A percentile compares a stretch with the other conserved stretches of the same genome.
These are phyloP conservation scores for Cyclocybe cylindracea DNA, from an alignment of 768 basidiomycete genomes.

Conservation along the genomic window DNA sequence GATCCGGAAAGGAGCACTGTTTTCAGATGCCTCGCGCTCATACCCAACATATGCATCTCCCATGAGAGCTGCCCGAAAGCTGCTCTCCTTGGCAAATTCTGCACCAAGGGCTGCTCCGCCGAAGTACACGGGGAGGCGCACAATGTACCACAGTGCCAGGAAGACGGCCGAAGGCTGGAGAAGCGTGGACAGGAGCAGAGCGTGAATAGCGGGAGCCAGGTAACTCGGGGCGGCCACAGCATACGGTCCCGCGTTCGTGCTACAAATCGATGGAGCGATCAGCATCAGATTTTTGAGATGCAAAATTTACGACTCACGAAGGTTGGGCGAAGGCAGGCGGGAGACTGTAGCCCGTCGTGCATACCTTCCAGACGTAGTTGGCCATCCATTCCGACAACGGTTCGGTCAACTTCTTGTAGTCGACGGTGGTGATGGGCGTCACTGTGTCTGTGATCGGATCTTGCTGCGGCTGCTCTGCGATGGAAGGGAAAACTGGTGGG, in stretches of 20 bases:
- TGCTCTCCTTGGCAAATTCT: slow-evolving; percentile 58
- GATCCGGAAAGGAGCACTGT: slow-evolving; percentile 68
- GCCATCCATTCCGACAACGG: slow-evolving; percentile 82
- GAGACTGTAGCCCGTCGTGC: slow-evolving; percentile 69
- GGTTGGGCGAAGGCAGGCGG: slow-evolving; percentile 53
- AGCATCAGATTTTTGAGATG: slow-evolving; percentile 6
- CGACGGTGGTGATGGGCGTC: slow-evolving; percentile 50
- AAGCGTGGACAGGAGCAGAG: slow-evolving; percentile 74
- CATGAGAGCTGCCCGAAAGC: slow-evolving; percentile 65
- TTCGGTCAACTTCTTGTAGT: slow-evolving; percentile 74
- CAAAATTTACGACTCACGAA: slow-evolving; percentile 45
- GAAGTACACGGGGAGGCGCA: slow-evolving; percentile 71
- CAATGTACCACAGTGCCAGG: slow-evolving; percentile 82
- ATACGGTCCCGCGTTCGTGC: slow-evolving; percentile 39
- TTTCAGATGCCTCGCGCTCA: slow-evolving; percentile 53
- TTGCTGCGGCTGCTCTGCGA: slow-evolving; percentile 36
- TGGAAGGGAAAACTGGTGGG: slow-evolving; percentile 29
- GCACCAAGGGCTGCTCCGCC: slow-evolving; percentile 48
- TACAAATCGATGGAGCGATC: slow-evolving; percentile 15
- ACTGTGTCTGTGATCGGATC: slow-evolving; percentile 43
- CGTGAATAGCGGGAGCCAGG: slow-evolving; percentile 65
- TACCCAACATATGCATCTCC: slow-evolving; percentile 44
- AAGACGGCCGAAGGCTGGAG: slow-evolving; percentile 82
- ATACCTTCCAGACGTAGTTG: slow-evolving; percentile 80
- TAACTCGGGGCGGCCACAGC: slow-evolving; percentile 49